phyloP scores from a whole-genome alignment of 208 protist genomes.

The Acanthamoeba healyi region DNA sequence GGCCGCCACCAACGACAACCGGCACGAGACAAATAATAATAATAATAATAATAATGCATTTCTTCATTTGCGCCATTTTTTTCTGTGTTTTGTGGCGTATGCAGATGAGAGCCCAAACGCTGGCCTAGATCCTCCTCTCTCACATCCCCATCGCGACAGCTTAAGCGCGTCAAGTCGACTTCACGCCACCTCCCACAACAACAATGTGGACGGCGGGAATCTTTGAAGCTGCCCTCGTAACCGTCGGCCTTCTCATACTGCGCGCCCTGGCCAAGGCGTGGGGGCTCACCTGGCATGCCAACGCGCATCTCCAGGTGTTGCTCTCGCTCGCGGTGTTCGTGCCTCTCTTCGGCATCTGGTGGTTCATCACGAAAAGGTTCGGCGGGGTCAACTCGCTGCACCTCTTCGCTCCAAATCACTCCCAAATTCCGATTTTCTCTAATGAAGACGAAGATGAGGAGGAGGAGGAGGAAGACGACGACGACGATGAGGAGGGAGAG shows the following conservation, averaged over 20 bases:
- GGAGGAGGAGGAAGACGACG: not conserved
- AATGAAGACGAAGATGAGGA: conserved; percentile 17
- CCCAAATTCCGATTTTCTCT: not conserved
- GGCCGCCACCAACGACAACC: too few species aligned
- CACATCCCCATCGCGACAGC: too few species aligned
- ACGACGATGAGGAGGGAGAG: not conserved
- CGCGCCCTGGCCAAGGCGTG: not conserved
- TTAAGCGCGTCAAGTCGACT: not conserved
- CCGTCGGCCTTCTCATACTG: conserved; percentile 55
- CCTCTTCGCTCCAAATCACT: too few species aligned
- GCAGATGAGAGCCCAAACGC: not conserved
- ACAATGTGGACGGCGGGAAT: conserved; percentile 38
- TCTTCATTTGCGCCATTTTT: not conserved
- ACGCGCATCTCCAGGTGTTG: conserved; percentile 10
- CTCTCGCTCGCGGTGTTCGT: conserved; percentile 35
- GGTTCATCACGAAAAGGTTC: conserved; percentile 29
- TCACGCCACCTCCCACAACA: not conserved
- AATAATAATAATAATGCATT: not conserved
- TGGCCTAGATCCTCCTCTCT: not conserved
- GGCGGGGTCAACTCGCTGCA: too few species aligned
- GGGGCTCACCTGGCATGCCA: conserved; percentile 53
- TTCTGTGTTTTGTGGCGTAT: not conserved
- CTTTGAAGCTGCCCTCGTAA: conserved; percentile 53
- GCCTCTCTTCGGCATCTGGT: conserved; percentile 49
- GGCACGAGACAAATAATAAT: too few species aligned